Conservation (phyloP, 2,329 filamentous ascomycete species). For the Dactylellina haptotyla region DNA sequence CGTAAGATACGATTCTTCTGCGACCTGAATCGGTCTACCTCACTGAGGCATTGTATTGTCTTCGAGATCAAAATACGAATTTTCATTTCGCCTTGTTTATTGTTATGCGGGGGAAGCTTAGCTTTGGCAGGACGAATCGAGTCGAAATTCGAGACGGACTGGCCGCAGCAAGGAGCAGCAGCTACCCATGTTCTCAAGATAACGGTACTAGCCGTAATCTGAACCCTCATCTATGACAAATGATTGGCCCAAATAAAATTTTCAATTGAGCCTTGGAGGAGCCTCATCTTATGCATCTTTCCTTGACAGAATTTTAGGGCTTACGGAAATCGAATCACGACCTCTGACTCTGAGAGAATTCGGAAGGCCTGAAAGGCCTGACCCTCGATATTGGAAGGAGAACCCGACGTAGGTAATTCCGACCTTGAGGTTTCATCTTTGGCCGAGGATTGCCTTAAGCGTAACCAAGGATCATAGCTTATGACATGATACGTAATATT, state of each 20-base stretch:
- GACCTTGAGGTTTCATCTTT: background rate
- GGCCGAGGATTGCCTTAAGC: background rate
- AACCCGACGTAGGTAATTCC: background rate
- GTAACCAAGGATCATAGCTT: conserved; percentile 9
- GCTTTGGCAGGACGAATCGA: background rate
- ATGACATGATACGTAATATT: background rate
- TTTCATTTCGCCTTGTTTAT: conserved; percentile 34
- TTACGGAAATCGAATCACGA: background rate
- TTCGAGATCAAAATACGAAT: conserved; percentile 2
- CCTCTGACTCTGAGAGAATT: background rate
- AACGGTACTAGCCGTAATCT: conserved; percentile 32
- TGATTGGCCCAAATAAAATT: background rate
- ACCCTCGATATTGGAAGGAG: background rate
- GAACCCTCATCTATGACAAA: conserved; percentile 1
- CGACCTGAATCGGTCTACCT: background rate
- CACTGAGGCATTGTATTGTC: conserved; percentile 41
- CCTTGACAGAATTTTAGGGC: background rate
- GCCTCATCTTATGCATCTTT: conserved; percentile 41
- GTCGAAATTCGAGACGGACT: conserved; percentile 1
- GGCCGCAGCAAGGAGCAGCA: conserved; percentile 17
- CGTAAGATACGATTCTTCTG: too few relatives aligned
- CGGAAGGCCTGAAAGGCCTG: conserved; percentile 35
- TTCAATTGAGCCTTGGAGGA: conserved; percentile 5
- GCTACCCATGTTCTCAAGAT: conserved; percentile 23
- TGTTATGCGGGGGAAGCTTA: background rate